Evolutionary conservation across 441 rosid genomes (phyloP).

Genomic region (Adansonia rubrostipa): DNA sequence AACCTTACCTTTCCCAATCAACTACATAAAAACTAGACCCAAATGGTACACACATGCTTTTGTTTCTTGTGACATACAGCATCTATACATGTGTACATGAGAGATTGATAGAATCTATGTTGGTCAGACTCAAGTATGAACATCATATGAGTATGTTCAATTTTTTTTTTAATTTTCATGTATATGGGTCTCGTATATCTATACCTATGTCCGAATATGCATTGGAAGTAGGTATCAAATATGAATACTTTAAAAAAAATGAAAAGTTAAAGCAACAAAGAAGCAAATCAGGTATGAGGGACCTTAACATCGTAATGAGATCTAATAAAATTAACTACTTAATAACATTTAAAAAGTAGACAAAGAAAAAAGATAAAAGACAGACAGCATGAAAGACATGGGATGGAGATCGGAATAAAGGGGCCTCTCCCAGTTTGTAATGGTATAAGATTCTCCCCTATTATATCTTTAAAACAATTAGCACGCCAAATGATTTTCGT

Average conservation of each 20-base stretch:
- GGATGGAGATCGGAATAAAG: neutral
- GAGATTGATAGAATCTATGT: too few relatives aligned
- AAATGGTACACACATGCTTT: neutral
- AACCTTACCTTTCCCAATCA: neutral
- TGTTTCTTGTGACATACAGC: neutral
- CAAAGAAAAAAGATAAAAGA: neutral
- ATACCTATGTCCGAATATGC: too few relatives aligned
- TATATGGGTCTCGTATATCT: neutral
- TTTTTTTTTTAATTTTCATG: too few relatives aligned
- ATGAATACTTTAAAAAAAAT: too few relatives aligned
- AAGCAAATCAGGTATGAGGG: neutral
- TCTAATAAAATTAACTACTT: neutral
- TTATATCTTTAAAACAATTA: neutral
- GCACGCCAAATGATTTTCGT: neutral
- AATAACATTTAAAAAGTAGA: neutral
- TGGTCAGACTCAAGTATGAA: too few relatives aligned
- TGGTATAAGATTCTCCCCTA: neutral
- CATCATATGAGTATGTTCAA: too few relatives aligned
- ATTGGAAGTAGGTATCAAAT: too few relatives aligned
- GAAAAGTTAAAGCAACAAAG: neutral
- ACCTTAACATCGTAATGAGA: neutral
- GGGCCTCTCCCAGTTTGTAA: neutral
- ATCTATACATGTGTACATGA: neutral
- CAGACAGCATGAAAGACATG: neutral
- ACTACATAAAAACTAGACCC: neutral